These are phyloP conservation scores for Kazachstania viticola DNA, from an alignment of 805 yeast genomes.

Conservation along the genomic window DNA sequence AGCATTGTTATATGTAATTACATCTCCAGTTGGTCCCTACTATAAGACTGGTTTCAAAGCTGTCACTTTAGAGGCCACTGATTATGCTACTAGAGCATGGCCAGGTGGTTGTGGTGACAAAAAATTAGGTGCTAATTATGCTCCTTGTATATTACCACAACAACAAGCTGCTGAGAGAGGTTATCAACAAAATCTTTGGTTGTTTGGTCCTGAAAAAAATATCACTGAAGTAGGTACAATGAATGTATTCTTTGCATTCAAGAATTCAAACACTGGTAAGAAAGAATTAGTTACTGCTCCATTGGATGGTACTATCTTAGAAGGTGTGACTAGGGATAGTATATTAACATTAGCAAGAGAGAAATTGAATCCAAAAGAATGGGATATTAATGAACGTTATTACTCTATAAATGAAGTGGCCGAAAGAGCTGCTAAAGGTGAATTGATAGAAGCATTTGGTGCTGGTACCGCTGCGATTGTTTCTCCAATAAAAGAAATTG, in stretches of 20 bases:
- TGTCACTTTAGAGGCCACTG: slow-evolving; percentile 87
- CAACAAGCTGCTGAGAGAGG: slow-evolving; percentile 83
- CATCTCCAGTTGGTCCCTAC: slow-evolving; percentile 96
- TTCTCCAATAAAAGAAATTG: slow-evolving; percentile 81
- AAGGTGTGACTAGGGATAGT: slow-evolving; percentile 93
- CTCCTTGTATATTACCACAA: slow-evolving; percentile 90
- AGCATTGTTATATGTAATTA: slow-evolving; percentile 76
- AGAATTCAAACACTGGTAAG: slow-evolving; percentile 60
- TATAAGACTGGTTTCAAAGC: slow-evolving; percentile 93
- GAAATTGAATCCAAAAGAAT: slow-evolving; percentile 60
- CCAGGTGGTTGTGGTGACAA: slow-evolving; percentile 97
- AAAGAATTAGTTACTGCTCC: slow-evolving; percentile 94
- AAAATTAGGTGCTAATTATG: slow-evolving; percentile 95
- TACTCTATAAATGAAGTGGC: slow-evolving; percentile 71
- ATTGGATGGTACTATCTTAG: slow-evolving; percentile 90
- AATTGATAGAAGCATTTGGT: slow-evolving; percentile 89
- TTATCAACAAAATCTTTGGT: slow-evolving; percentile 92
- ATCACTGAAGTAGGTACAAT: slow-evolving; percentile 97
- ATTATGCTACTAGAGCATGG: slow-evolving; percentile 96
- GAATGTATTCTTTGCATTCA: slow-evolving; percentile 85
- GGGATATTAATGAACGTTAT: slow-evolving; percentile 78
- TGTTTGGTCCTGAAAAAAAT: slow-evolving; percentile 77
- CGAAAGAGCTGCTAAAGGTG: slow-evolving; percentile 66
- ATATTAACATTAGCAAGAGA: slow-evolving; percentile 66
- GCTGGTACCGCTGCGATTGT: slow-evolving; percentile 97